Evolutionary conservation across 768 basidiomycete genomes (phyloP), one percentile per base, ranked within the genome.

Genomic region (Suillus ampliporus): DNA sequence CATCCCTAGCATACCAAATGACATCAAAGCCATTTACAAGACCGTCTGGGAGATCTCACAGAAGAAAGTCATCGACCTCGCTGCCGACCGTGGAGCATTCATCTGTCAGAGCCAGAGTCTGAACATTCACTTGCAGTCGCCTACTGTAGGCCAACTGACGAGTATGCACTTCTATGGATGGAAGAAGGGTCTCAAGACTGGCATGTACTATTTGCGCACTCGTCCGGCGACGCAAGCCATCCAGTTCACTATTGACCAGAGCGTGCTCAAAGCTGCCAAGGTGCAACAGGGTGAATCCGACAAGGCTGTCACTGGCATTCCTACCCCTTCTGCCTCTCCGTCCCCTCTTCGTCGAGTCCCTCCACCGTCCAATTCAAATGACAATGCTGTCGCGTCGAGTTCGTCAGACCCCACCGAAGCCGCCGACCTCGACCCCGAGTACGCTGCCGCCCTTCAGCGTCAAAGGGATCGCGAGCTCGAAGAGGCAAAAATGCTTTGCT

Each of bases 21-120:
- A 97, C 67, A 84, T 96, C 78, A 98, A 97, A 79, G 92, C 93
- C 0, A 95, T 99, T 80, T 99, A 99, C 88, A 98, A 98, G 83
- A 99, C 97, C n/a, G 97, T 98, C 54, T 99, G 97, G 97, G 97
- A 99, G 81, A 96, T 99, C 77, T 90, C 87, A 50, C 97, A 99
- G 82, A 99, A 98, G 92, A 95, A 94, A 74, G 89, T 99, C 66
- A 89, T 99, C 62, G 97, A 99, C 80, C 84, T 99, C 68, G 91
- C 97, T 58, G 97, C 97, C n/a, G 97, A 99, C 75, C 95, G 97
- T 64, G 97, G 96, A 43, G 95, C 97, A 1, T 99, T 89, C 82
- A 97, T 99, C 77, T 97, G 95, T 79, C 97, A 99, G 77, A 90
- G 88, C 67, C 97, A 99, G 79, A 91, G 89, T 64, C 80, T 99